These are phyloP conservation scores for Sporothrix mexicana DNA, from an alignment of 2,329 filamentous ascomycete species.

Conservation along the genomic window DNA sequence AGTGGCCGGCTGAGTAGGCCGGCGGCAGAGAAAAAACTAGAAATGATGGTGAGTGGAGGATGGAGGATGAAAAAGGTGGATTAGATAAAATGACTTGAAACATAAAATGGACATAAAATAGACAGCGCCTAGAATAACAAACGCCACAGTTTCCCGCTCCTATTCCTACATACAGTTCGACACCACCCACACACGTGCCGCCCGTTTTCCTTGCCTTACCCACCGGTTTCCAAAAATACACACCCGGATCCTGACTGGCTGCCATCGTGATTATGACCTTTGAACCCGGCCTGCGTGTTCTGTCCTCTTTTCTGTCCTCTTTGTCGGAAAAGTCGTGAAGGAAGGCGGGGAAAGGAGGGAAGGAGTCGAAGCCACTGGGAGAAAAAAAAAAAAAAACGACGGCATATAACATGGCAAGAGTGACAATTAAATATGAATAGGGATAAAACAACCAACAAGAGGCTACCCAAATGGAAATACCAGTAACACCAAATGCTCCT, in stretches of 20 bases:
- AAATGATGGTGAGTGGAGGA: slow-evolving; percentile 7
- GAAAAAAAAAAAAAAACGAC: not conserved
- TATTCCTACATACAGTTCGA: not conserved
- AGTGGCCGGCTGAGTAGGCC: slow-evolving; percentile 31
- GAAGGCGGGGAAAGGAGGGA: not conserved
- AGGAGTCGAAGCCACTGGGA: not conserved
- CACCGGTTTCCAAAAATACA: slow-evolving; percentile 31
- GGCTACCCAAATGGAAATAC: slow-evolving; percentile 20
- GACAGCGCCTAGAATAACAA: not conserved
- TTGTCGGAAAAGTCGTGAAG: too few species aligned
- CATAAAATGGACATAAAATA: too few species aligned
- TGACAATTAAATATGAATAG: slow-evolving; percentile 11
- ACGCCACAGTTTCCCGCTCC: not conserved
- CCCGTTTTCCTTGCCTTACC: slow-evolving; percentile 17
- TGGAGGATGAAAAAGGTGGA: not conserved
- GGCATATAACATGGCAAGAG: not conserved
- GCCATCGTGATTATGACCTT: not conserved
- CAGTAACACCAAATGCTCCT: slow-evolving; percentile 27
- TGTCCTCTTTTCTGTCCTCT: too few species aligned
- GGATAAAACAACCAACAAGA: slow-evolving; percentile 24
- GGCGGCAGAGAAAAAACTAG: slow-evolving; percentile 29
- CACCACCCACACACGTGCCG: not conserved
- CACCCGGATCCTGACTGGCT: not conserved
- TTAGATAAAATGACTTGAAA: not conserved
- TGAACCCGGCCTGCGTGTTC: not conserved